Conservation (phyloP, 257 asterid genomes). For the Cruciata laevipes region DNA sequence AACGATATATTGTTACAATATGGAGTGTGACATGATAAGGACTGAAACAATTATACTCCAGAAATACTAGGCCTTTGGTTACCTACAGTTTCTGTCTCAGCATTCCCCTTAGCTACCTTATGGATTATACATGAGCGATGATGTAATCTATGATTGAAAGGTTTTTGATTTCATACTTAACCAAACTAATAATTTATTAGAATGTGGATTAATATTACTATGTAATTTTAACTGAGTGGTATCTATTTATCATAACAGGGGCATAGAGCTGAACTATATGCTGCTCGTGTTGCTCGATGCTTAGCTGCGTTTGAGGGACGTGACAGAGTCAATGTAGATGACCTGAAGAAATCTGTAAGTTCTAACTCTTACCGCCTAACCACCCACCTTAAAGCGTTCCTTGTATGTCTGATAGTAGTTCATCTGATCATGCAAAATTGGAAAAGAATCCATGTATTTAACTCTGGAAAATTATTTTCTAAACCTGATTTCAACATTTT, state of each 20-base stretch:
- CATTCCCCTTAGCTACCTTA: background rate
- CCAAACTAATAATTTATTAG: background rate
- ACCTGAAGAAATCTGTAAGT: constrained; percentile 98
- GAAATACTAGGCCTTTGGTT: background rate
- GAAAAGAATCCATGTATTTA: background rate
- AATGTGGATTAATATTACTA: background rate
- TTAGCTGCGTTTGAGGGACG: constrained; percentile 97
- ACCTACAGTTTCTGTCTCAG: background rate
- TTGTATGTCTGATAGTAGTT: constrained; percentile 1
- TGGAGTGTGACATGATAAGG: background rate
- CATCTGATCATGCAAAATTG: background rate
- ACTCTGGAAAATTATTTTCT: background rate
- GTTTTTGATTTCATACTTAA: background rate
- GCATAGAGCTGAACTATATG: constrained; percentile 94
- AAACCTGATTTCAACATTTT: background rate
- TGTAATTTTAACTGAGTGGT: background rate
- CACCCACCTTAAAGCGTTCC: background rate
- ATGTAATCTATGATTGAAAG: background rate
- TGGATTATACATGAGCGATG: background rate
- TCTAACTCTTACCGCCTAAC: background rate
- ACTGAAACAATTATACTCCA: background rate
- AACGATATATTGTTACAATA: background rate
- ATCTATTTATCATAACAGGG: constrained; percentile 50
- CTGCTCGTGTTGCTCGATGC: constrained; percentile 93
- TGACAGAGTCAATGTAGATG: constrained; percentile 82